phyloP scores from a whole-genome alignment of 2,329 filamentous ascomycete species.

The Diaporthe sp. region DNA sequence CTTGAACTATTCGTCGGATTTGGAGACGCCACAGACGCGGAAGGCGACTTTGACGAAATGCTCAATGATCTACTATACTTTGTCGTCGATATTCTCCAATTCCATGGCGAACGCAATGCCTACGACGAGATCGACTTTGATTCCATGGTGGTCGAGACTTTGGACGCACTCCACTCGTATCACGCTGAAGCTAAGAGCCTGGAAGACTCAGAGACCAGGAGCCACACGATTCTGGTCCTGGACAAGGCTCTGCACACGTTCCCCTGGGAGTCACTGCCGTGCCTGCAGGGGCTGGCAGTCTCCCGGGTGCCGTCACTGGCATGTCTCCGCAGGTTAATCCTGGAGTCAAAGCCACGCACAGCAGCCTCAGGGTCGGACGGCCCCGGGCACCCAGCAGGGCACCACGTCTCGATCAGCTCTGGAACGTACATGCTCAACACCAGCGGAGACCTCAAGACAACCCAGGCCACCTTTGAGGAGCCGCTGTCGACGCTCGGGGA shows the following conservation, averaged over 20 bases:
- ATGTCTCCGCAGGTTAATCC: conserved; percentile 82
- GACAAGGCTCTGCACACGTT: conserved; percentile 93
- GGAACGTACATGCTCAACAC: conserved; percentile 93
- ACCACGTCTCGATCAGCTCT: conserved; percentile 67
- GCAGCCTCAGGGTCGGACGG: conserved; percentile 38
- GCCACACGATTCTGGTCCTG: conserved; percentile 88
- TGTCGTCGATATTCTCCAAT: conserved; percentile 95
- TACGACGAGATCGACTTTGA: conserved; percentile 99
- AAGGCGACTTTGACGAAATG: conserved; percentile 85
- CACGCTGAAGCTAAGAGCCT: conserved; percentile 65
- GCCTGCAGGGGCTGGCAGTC: conserved; percentile 82
- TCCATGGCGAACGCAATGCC: conserved; percentile 95
- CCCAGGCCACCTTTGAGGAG: conserved; percentile 80
- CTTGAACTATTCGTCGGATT: conserved; percentile 91
- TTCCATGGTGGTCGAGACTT: conserved; percentile 86
- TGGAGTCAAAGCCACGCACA: conserved; percentile 59
- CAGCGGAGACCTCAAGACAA: conserved; percentile 84
- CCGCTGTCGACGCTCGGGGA: conserved; percentile 74
- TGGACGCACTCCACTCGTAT: conserved; percentile 87
- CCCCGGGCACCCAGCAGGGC: conserved; percentile 58
- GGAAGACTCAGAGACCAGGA: conserved; percentile 51
- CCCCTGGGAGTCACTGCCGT: conserved; percentile 96
- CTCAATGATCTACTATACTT: conserved; percentile 96
- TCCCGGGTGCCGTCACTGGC: conserved; percentile 91
- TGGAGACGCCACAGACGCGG: conserved; percentile 77